These are phyloP conservation scores for Prunus campanulata DNA, from an alignment of 306 rosid genomes.

Conservation along the genomic window DNA sequence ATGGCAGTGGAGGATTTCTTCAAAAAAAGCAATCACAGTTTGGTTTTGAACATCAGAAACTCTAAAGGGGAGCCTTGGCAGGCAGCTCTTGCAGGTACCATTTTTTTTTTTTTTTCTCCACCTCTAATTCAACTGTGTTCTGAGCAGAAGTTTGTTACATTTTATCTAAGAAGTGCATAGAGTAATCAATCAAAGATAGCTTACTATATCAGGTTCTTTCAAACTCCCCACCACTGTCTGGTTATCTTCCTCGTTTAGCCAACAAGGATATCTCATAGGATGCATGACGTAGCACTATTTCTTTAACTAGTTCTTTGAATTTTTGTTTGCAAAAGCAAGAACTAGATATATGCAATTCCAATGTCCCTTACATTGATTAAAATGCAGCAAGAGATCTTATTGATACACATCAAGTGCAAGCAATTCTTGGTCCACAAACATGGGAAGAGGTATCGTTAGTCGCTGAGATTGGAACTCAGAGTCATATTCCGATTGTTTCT, in stretches of 20 bases:
- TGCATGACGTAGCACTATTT: no score
- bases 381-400: constrained; percentile 17
- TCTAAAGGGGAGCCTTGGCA: constrained; percentile 8
- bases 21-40: background rate
- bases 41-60: constrained; percentile 6
- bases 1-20: constrained; percentile 14
- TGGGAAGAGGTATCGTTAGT: background rate
- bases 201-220: no score
- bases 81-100: constrained; percentile 12
- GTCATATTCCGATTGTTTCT: constrained; percentile 11
- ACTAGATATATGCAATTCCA: background rate
- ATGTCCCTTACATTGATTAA: background rate
- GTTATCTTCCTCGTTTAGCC: no score
- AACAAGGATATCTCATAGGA: no score
- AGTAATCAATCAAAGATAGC: no score
- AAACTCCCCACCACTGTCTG: no score
- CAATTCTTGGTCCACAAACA: constrained; percentile 12
- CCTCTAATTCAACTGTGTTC: background rate
- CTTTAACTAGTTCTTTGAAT: background rate
- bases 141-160: background rate
- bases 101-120: background rate
- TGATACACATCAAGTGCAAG: background rate
- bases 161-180: no score
- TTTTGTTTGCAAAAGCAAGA: background rate
- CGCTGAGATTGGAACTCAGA: constrained; percentile 6